Conservation (phyloP, 768 basidiomycete genomes). For the Candolleomyces aberdarensis region DNA sequence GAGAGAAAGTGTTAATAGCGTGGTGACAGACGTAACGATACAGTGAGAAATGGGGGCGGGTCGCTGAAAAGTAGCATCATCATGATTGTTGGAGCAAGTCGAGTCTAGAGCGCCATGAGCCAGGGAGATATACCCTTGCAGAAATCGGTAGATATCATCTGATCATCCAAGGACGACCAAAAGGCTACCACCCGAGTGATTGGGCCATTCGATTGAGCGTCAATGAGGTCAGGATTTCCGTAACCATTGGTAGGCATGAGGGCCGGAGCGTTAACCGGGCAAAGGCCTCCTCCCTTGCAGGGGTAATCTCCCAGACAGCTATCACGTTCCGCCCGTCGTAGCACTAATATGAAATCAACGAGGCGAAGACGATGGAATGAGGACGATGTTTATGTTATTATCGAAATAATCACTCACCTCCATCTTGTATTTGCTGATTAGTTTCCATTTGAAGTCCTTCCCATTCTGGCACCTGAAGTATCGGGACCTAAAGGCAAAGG, state of each 20-base stretch:
- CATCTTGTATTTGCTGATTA: conserved; percentile 51
- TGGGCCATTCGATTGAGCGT: conserved; percentile 70
- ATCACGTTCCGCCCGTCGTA: conserved; percentile 52
- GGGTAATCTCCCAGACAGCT: conserved; percentile 66
- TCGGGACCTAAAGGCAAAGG: conserved; percentile 47
- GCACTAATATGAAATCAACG: conserved; percentile 41
- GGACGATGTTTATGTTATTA: background rate
- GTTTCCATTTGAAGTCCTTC: conserved; percentile 74
- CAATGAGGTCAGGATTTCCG: conserved; percentile 76
- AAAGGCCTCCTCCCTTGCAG: conserved; percentile 52
- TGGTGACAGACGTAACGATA: background rate
- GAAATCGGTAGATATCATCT: no score
- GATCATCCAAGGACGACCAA: no score
- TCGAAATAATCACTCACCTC: conserved; percentile 47
- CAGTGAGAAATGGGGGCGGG: no score
- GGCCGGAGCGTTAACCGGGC: conserved; percentile 60
- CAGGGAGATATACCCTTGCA: no score
- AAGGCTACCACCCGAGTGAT: conserved; percentile 49
- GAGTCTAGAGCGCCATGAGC: no score
- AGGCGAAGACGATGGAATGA: background rate
- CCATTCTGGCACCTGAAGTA: conserved; percentile 74
- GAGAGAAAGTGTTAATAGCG: background rate
- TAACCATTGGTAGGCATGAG: conserved; percentile 58
- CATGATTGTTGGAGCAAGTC: no score
- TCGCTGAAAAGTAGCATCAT: no score